Evolutionary conservation across 768 basidiomycete species (phyloP), one percentile per base, ranked within the genome.

Genomic region (Trametes punicea): DNA sequence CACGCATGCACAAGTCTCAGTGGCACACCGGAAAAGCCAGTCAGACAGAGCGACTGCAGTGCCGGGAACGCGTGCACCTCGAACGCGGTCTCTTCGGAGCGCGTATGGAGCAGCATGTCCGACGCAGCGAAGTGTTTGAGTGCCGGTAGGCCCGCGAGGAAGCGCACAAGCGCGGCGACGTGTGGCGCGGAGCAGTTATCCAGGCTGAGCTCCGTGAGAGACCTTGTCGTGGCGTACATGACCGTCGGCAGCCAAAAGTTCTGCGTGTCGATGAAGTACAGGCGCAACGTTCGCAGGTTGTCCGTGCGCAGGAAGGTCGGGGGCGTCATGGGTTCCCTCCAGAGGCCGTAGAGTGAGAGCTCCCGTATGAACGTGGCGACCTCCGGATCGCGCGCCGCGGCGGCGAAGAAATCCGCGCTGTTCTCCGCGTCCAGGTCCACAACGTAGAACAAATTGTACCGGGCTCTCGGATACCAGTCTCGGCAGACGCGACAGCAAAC

Each of bases 401-500:
- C 26, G 5, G 13, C n/a, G n/a, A 51, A 42, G 41, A 60, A 62
- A 11, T 25, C 26, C 26, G 5, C 21, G 15, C 39, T 49, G 29
- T 31, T 51, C 11, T 40, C 25, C 11, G 30, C 21, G 31, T 57
- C 30, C n/a, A 64, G 26, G 15, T 25, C 15, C 25, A 64, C 46
- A 0, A 16, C 29, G 25, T 44, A 30, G 53, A 60, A 65, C 18
- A 65, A 42, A 51, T 60, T 63, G 41, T 57, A 60, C 20, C 60
- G 61, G 1, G 64, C 61, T 20, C 57, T 25, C 3, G 27, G 20
- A 20, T 27, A 46, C 64, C 63, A 65, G 4, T 18, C 2, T 27
- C 41, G 47, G 58, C 61, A 61, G 18, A 54, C 48, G 29, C 62
- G 52, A 31, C 58, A 52, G 46, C 64, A 65, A 2, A 48, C 48